Percentiles rank a stretch among this genome's conserved stretches.
These are phyloP conservation scores for Diaporthe velutina DNA, from an alignment of 2,329 filamentous ascomycete species.

Conservation along the genomic window DNA sequence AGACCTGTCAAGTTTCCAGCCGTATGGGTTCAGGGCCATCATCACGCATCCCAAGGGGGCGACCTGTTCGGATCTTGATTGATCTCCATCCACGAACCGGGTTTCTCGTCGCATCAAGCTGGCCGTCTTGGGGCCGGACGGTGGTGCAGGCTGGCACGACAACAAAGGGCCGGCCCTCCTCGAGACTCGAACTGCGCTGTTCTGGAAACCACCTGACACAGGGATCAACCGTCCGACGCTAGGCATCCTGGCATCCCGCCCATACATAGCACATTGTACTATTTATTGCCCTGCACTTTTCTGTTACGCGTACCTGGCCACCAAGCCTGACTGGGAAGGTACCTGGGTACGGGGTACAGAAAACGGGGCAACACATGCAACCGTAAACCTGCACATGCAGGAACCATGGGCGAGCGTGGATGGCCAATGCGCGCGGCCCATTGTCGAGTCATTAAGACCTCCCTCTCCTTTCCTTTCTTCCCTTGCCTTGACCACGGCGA, in stretches of 20 bases:
- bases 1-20: constrained; percentile 27
- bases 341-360: neutral
- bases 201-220: constrained; percentile 31
- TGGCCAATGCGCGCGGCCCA: constrained; percentile 11
- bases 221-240: constrained; percentile 23
- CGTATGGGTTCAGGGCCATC: neutral
- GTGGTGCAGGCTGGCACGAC: neutral
- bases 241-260: constrained; percentile 12
- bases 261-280: neutral
- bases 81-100: constrained; percentile 27
- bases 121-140: neutral
- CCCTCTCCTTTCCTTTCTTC: neutral
- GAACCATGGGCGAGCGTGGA: neutral
- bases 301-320: constrained; percentile 1
- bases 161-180: constrained; percentile 6
- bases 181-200: constrained; percentile 21
- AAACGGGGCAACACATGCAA: constrained; percentile 9
- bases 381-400: constrained; percentile 15
- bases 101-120: constrained; percentile 27
- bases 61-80: constrained; percentile 28
- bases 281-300: neutral
- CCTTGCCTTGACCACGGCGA: no score
- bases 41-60: neutral
- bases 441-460: constrained; percentile 19
- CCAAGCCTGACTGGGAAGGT: neutral